phyloP scores from a whole-genome alignment of 495 filamentous ascomycete species.

The Lasiosphaeriaceae sp. region DNA sequence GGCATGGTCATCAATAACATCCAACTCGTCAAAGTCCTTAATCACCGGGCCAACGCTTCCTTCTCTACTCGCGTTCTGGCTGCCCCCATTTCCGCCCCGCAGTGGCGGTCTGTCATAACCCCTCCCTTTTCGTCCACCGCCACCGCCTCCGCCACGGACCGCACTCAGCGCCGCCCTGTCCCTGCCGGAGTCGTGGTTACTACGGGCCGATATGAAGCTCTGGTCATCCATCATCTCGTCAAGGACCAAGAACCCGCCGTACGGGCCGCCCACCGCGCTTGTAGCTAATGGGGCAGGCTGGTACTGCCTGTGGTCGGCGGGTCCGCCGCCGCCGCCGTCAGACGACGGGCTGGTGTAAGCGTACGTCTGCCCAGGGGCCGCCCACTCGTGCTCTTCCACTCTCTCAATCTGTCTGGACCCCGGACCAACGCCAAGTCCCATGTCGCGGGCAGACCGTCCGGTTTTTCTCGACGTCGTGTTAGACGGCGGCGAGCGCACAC shows the following conservation, averaged over 20 bases:
- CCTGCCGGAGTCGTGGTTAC: constrained; percentile 11
- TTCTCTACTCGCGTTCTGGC: constrained; percentile 11
- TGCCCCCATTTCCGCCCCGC: constrained; percentile 12
- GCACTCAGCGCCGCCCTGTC: constrained; percentile 18
- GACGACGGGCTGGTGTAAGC: constrained; percentile 3
- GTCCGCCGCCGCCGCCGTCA: not conserved
- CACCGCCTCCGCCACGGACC: constrained; percentile 11
- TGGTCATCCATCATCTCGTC: constrained; percentile 21
- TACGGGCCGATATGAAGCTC: constrained; percentile 25
- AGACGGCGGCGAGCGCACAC: constrained; percentile 20
- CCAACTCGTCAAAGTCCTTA: constrained; percentile 43
- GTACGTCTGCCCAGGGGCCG: constrained; percentile 16
- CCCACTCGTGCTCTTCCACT: constrained; percentile 14
- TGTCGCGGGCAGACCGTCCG: not conserved
- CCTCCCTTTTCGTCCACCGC: not conserved
- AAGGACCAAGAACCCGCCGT: constrained; percentile 23
- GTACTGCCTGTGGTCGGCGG: not conserved
- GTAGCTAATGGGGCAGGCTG: constrained; percentile 14
- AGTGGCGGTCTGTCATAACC: not conserved
- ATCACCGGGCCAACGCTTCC: constrained; percentile 35
- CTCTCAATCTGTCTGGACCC: constrained; percentile 1
- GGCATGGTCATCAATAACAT: constrained; percentile 25
- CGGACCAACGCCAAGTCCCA: not conserved
- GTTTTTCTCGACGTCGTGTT: constrained; percentile 11
- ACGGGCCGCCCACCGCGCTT: not conserved